Conservation (phyloP, 2,329 filamentous ascomycete genomes). For the Leptographium flavum region DNA sequence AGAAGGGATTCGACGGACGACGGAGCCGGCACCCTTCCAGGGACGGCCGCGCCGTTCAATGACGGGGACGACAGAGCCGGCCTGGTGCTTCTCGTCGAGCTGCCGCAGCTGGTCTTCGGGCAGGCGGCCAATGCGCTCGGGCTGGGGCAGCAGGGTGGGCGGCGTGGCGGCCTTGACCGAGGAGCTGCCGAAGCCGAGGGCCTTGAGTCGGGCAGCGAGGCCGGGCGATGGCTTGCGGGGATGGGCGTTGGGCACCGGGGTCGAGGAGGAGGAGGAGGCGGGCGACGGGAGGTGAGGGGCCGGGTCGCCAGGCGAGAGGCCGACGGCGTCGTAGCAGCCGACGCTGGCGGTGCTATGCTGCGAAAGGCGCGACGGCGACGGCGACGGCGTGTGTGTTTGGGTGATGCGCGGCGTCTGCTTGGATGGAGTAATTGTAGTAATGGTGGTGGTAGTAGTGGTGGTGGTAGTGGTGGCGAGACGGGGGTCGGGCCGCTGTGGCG, state of each 20-base stretch:
- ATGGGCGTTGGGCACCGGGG: background rate
- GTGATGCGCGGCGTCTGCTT: background rate
- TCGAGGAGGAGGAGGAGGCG: background rate
- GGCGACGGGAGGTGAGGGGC: background rate
- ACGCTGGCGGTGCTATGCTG: conserved; percentile 11
- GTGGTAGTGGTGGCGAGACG: conserved; percentile 7
- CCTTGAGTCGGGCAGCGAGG: conserved; percentile 49
- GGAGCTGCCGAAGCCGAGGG: conserved; percentile 42
- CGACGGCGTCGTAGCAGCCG: background rate
- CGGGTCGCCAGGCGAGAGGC: background rate
- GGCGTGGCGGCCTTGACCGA: conserved; percentile 22
- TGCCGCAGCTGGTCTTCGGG: conserved; percentile 55
- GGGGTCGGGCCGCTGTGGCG: conserved; percentile 5
- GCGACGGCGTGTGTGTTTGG: conserved; percentile 5
- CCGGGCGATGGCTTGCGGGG: conserved; percentile 48
- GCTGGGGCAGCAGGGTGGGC: conserved; percentile 16
- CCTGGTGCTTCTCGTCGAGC: conserved; percentile 53
- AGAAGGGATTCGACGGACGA: conserved; percentile 36
- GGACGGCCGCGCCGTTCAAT: conserved; percentile 54
- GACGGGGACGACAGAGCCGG: conserved; percentile 32
- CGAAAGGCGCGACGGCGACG: conserved; percentile 3
- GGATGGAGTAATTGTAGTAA: too few species aligned
- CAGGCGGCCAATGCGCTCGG: conserved; percentile 49
- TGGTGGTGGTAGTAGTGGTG: background rate
- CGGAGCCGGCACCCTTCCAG: conserved; percentile 53